Percentiles rank a stretch among this genome's conserved stretches.
These are phyloP conservation scores for Auricularia cornea DNA, from an alignment of 768 basidiomycete genomes.

Conservation along the genomic window DNA sequence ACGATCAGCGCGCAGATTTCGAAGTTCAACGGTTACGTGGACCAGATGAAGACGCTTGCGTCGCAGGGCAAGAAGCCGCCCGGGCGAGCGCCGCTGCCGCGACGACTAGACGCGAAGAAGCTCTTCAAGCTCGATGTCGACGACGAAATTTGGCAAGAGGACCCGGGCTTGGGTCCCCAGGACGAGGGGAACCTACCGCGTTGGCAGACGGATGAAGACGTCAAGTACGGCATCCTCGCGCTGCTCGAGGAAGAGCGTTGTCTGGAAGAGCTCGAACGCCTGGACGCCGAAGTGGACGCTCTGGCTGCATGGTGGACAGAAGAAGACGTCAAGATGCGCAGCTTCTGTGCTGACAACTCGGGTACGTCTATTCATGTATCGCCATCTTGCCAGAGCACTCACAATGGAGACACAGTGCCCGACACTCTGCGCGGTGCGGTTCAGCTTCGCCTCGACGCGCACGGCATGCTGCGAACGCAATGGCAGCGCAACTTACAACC, in stretches of 20 bases:
- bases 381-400: too few species aligned
- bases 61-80: neutral
- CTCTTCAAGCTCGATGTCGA: conserved; percentile 1
- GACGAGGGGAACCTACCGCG: neutral
- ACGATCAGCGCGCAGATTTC: neutral
- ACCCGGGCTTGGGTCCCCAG: neutral
- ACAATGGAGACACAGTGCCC: too few species aligned
- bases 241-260: neutral
- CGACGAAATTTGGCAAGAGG: conserved; percentile 1
- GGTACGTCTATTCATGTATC: neutral
- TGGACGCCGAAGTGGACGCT: neutral
- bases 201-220: neutral
- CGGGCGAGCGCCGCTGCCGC: neutral
- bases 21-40: neutral
- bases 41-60: neutral
- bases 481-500: too few species aligned
- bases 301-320: neutral
- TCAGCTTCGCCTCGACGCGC: too few species aligned
- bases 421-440: too few species aligned
- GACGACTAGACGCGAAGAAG: neutral
- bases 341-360: neutral
- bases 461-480: too few species aligned
- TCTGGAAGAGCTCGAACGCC: neutral
- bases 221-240: neutral
- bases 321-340: neutral